Percentiles rank a stretch among this genome's conserved stretches.
Conservation (phyloP, 331 rosid genomes). For the Malus hybrid region DNA sequence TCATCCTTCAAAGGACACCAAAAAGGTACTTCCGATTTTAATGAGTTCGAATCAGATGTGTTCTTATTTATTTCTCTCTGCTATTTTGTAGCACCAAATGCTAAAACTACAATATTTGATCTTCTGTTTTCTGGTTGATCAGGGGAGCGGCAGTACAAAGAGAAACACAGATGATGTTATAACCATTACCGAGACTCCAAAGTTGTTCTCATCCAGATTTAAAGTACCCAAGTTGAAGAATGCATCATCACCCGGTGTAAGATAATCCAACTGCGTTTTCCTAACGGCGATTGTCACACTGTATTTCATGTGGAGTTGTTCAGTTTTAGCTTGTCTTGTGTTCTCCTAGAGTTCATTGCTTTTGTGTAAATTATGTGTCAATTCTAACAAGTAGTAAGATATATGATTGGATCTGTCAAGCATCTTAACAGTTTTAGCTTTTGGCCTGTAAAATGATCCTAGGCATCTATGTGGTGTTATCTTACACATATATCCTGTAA, state of each 20-base stretch:
- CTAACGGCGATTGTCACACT: background rate
- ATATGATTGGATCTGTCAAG: background rate
- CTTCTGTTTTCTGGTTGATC: constrained; percentile 13
- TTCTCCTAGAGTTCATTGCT: background rate
- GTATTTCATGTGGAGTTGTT: background rate
- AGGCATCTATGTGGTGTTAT: background rate
- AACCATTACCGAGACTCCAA: constrained; percentile 33
- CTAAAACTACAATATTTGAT: background rate
- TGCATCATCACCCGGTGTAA: constrained; percentile 7
- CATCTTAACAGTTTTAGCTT: background rate
- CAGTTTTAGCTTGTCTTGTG: background rate
- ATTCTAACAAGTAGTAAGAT: background rate
- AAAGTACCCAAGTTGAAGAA: constrained; percentile 80
- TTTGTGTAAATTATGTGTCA: constrained; percentile 12
- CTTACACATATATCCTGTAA: background rate
- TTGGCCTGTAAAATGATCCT: background rate
- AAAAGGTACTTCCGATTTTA: constrained; percentile 33
- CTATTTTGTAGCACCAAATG: background rate
- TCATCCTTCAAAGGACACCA: constrained; percentile 16
- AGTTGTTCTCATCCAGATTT: constrained; percentile 59
- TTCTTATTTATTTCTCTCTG: background rate
- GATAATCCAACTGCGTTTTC: background rate
- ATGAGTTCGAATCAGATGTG: background rate
- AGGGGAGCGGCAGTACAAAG: constrained; percentile 45
- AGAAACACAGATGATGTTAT: constrained; percentile 37